phyloP scores from a whole-genome alignment of 2,329 filamentous ascomycete genomes.

The Microcyclosporella mali region DNA sequence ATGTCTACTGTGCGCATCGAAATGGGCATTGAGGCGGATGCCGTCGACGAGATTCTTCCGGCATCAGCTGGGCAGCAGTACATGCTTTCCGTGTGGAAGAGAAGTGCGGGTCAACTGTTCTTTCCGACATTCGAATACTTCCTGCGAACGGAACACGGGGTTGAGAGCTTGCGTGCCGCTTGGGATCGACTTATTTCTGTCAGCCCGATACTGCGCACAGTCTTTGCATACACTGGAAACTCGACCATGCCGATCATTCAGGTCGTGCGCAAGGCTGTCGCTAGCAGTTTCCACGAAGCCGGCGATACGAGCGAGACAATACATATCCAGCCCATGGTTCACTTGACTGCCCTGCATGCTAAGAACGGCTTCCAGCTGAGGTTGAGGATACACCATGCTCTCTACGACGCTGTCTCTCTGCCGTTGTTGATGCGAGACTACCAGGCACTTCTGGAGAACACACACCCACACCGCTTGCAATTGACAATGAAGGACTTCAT shows the following conservation, averaged over 20 bases:
- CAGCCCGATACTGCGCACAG: conserved; percentile 63
- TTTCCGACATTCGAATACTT: conserved; percentile 65
- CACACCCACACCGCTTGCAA: background rate
- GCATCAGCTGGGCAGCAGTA: conserved; percentile 72
- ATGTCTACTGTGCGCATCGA: conserved; percentile 1
- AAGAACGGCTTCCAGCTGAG: conserved; percentile 25
- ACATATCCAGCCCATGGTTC: conserved; percentile 22
- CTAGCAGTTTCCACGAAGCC: conserved; percentile 28
- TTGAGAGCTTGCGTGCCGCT: conserved; percentile 45
- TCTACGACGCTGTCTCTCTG: conserved; percentile 83
- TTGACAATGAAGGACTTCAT: conserved; percentile 40
- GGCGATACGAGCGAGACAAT: background rate
- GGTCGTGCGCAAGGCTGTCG: conserved; percentile 45
- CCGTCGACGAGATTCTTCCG: conserved; percentile 57
- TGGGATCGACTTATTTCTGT: conserved; percentile 56
- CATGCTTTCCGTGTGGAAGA: conserved; percentile 72
- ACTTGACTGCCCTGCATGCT: conserved; percentile 15
- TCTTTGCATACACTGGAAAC: conserved; percentile 48
- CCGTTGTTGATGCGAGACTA: conserved; percentile 55
- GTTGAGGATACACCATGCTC: conserved; percentile 68
- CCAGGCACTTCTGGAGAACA: conserved; percentile 31
- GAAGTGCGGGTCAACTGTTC: conserved; percentile 60
- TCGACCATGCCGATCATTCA: conserved; percentile 57
- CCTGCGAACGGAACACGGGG: conserved; percentile 38
- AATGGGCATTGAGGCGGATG: conserved; percentile 35